Evolutionary conservation across 371 early-diverging fungal genomes (phyloP).

Genomic region (Apophysomyces elegans): DNA sequence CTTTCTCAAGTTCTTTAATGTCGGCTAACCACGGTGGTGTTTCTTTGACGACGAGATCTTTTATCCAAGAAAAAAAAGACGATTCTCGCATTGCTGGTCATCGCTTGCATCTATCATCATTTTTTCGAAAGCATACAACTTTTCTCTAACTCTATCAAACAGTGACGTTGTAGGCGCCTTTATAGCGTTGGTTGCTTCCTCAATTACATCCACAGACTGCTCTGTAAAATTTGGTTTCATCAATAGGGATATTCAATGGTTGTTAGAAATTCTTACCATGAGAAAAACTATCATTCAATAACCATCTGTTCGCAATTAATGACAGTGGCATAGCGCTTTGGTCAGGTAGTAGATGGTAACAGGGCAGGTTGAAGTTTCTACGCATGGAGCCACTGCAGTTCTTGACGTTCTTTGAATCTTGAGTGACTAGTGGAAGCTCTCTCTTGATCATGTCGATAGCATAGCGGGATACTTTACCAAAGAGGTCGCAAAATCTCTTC

Average conservation of each 20-base stretch:
- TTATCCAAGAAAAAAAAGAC: background rate
- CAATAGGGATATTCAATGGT: too few relatives aligned
- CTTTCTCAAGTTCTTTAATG: background rate
- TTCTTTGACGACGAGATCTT: background rate
- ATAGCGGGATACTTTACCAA: background rate
- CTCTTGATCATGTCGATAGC: background rate
- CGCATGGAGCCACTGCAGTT: background rate
- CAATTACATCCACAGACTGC: too few relatives aligned
- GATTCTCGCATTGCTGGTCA: background rate
- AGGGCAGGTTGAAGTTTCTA: constrained; percentile 5
- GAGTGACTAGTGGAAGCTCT: background rate
- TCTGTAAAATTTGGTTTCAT: too few relatives aligned
- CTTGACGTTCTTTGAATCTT: background rate
- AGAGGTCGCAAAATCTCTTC: background rate
- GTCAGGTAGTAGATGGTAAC: background rate
- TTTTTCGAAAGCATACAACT: background rate
- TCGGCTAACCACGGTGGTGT: background rate
- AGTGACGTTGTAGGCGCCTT: background rate
- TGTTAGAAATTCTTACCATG: background rate
- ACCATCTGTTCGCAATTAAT: background rate
- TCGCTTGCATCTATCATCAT: background rate
- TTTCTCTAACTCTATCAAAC: background rate
- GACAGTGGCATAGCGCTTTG: background rate
- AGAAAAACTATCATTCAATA: background rate
- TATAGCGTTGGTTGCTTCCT: too few relatives aligned